Conservation (phyloP, 2,329 filamentous ascomycete genomes). For the Colletotrichum sp. region DNA sequence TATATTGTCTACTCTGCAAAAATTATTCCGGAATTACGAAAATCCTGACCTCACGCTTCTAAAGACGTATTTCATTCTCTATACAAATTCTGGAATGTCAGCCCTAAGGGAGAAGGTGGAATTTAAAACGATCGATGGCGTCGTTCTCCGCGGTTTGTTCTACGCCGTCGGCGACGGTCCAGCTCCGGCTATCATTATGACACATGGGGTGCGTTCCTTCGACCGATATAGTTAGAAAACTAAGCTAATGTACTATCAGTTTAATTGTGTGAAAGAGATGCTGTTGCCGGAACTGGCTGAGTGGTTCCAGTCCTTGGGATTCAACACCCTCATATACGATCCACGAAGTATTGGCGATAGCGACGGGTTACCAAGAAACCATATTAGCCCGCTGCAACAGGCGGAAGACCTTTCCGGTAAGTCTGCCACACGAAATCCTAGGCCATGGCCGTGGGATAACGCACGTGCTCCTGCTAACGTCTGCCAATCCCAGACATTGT, state of each 20-base stretch:
- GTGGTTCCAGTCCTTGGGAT: conserved; percentile 33
- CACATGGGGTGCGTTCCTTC: background rate
- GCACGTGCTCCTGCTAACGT: background rate
- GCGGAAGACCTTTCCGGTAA: background rate
- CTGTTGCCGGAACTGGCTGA: conserved; percentile 35
- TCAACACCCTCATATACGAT: conserved; percentile 42
- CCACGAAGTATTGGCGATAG: conserved; percentile 38
- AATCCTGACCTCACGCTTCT: background rate
- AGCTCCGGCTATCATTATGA: background rate
- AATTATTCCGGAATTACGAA: background rate
- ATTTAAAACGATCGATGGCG: background rate
- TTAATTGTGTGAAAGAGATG: conserved; percentile 31
- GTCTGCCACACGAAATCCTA: background rate
- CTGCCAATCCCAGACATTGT: background rate
- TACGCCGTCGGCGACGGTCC: background rate
- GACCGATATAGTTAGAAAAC: background rate
- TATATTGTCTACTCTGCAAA: background rate
- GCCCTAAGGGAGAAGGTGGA: background rate
- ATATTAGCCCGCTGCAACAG: conserved; percentile 37
- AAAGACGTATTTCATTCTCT: background rate
- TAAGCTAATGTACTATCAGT: background rate
- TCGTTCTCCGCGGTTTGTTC: background rate
- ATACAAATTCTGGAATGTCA: background rate
- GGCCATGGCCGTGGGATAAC: background rate
- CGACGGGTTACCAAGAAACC: conserved; percentile 41